Percentiles rank a stretch among this genome's conserved stretches.
Conservation (phyloP, 495 filamentous ascomycete genomes). For the Lasiosphaeris hirsuta region DNA sequence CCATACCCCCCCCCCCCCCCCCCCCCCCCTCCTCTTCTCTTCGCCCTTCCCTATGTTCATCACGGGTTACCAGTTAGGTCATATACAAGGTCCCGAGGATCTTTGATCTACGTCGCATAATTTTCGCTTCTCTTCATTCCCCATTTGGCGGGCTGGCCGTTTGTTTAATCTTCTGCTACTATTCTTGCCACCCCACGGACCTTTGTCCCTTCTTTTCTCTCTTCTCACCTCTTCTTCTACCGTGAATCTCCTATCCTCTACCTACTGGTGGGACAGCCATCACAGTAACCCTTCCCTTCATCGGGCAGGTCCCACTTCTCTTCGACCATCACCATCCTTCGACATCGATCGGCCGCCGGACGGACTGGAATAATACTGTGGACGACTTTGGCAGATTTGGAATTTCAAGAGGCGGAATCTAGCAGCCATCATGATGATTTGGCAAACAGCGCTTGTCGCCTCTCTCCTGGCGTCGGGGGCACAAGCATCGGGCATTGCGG, state of each 20-base stretch:
- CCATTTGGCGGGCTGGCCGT: conserved; percentile 6
- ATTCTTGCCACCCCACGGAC: conserved; percentile 14
- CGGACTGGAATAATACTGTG: conserved; percentile 13
- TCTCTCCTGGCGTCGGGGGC: conserved; percentile 28
- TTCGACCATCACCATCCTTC: conserved; percentile 17
- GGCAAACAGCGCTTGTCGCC: conserved; percentile 26
- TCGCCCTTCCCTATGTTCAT: conserved; percentile 2
- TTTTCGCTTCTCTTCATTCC: conserved; percentile 8
- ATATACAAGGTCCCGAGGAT: conserved; percentile 22
- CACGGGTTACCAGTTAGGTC: conserved; percentile 18
- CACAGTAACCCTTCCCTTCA: conserved; percentile 22
- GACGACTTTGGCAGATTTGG: conserved; percentile 2
- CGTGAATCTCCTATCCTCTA: conserved; percentile 16
- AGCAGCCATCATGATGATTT: conserved; percentile 24
- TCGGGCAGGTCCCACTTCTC: conserved; percentile 30
- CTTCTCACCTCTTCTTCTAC: conserved; percentile 14
- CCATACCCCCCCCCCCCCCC: neutral
- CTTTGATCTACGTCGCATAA: conserved; percentile 29
- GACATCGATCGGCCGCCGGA: conserved; percentile 20
- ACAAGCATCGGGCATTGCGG: conserved; percentile 23
- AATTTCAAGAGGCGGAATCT: conserved; percentile 19
- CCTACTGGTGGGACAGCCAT: conserved; percentile 13
- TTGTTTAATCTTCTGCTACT: conserved; percentile 14
- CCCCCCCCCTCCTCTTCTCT: conserved; percentile 1
- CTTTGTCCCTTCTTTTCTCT: conserved; percentile 10